A percentile compares a stretch with the other conserved stretches of the same genome.
Conservation (phyloP, 768 basidiomycete genomes). For the Calocybe gangraenosa region DNA sequence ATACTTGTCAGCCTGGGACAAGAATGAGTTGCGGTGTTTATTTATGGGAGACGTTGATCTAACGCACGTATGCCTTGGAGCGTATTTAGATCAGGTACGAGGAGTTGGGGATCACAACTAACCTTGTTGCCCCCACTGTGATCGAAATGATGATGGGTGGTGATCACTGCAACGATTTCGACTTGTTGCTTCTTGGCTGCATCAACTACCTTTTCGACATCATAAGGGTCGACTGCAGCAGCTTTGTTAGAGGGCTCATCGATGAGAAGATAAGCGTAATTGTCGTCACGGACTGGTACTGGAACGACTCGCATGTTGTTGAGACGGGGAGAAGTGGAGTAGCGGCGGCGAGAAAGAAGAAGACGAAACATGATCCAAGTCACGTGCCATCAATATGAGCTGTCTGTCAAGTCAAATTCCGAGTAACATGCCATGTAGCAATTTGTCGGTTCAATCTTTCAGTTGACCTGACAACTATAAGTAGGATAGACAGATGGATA, state of each 20-base stretch:
- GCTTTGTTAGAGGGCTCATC: constrained; percentile 65
- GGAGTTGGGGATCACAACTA: constrained; percentile 5
- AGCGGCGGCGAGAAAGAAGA: constrained; percentile 13
- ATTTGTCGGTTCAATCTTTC: too few relatives aligned
- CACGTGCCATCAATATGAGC: constrained; percentile 4
- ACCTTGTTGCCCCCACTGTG: constrained; percentile 88
- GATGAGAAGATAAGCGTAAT: constrained; percentile 81
- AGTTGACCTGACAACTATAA: too few relatives aligned
- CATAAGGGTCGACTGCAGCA: constrained; percentile 78
- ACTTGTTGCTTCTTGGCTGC: constrained; percentile 62
- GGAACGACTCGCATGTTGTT: constrained; percentile 68
- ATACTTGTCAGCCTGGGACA: constrained; percentile 35
- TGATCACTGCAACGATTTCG: constrained; percentile 67
- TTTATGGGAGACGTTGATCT: too few relatives aligned
- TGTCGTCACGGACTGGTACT: constrained; percentile 76
- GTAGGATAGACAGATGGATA: too few relatives aligned
- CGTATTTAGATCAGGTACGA: background rate
- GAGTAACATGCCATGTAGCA: too few relatives aligned
- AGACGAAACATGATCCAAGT: constrained; percentile 12
- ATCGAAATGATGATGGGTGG: constrained; percentile 91
- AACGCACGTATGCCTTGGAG: too few relatives aligned
- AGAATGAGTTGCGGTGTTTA: constrained; percentile 6
- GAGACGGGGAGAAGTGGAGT: constrained; percentile 17
- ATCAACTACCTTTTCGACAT: constrained; percentile 62
- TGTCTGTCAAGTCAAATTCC: too few relatives aligned